These are phyloP conservation scores for Falciphora oryzae DNA, from an alignment of 2,329 filamentous ascomycete species.

Conservation along the genomic window DNA sequence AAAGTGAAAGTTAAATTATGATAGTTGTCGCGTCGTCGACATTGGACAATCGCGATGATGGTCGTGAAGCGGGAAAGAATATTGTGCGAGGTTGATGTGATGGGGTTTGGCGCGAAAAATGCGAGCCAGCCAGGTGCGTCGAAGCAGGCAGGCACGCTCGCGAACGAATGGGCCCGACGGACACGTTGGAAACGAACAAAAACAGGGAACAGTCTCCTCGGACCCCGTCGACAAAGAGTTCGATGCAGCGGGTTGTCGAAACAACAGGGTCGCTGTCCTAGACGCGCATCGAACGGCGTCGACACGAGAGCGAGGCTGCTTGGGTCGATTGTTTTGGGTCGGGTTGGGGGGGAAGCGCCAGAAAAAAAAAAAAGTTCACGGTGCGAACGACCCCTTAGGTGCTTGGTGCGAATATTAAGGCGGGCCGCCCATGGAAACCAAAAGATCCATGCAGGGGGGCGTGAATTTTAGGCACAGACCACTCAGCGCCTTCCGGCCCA, in stretches of 20 bases:
- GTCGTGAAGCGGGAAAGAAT: not conserved
- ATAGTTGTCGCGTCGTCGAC: slow-evolving; percentile 7
- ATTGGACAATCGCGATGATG: slow-evolving; percentile 6
- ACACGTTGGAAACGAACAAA: not conserved
- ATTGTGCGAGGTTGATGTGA: not conserved
- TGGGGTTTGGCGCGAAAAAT: slow-evolving; percentile 1
- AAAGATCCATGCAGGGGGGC: slow-evolving; percentile 6
- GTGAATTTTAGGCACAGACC: not conserved
- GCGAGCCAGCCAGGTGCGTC: not conserved
- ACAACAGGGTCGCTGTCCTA: not conserved
- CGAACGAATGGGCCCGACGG: not conserved
- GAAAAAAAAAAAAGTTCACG: slow-evolving; percentile 10
- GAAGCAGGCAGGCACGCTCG: not conserved
- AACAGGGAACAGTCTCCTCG: not conserved
- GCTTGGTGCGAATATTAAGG: not conserved
- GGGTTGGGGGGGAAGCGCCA: not conserved
- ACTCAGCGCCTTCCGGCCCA: not conserved
- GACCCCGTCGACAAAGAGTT: slow-evolving; percentile 5
- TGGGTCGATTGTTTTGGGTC: not conserved
- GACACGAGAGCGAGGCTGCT: slow-evolving; percentile 1
- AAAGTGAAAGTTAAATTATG: not conserved
- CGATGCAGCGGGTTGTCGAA: not conserved
- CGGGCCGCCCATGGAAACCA: not conserved
- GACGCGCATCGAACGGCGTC: slow-evolving; percentile 5
- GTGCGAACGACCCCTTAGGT: slow-evolving; percentile 3